A percentile compares a stretch with the other conserved stretches of the same genome.
Evolutionary conservation across 495 filamentous ascomycete species (phyloP).

Genomic region (Penicillium desertorum): DNA sequence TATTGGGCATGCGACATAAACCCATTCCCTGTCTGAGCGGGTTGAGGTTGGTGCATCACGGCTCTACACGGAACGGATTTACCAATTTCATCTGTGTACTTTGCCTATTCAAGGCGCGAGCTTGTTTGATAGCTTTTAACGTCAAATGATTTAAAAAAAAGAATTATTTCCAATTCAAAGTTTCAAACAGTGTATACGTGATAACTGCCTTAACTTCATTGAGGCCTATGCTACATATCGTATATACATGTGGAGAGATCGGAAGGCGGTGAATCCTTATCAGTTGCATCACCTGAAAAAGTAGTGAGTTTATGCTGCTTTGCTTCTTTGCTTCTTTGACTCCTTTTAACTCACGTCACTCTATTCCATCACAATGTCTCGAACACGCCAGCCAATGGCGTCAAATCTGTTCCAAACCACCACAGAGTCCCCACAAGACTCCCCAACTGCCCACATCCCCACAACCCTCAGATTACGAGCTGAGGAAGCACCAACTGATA

Average conservation of each 20-base stretch:
- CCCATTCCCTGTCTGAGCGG: slow-evolving; percentile 9
- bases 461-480: slow-evolving; percentile 39
- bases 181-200: too few relatives aligned
- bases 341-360: neutral
- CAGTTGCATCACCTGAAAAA: slow-evolving; percentile 15
- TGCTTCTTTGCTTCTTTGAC: neutral
- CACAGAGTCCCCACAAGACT: slow-evolving; percentile 19
- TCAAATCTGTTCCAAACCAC: slow-evolving; percentile 23
- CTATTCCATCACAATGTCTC: slow-evolving; percentile 29
- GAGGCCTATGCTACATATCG: too few relatives aligned
- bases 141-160: slow-evolving; percentile 5
- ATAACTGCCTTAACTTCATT: too few relatives aligned
- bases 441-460: slow-evolving; percentile 19
- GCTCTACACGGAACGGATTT: slow-evolving; percentile 4
- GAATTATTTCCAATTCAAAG: neutral
- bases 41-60: slow-evolving; percentile 5
- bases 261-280: slow-evolving; percentile 12
- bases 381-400: slow-evolving; percentile 23
- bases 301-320: neutral
- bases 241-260: neutral
- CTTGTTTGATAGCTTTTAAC: slow-evolving; percentile 5
- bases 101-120: neutral
- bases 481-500: slow-evolving; percentile 25
- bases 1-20: slow-evolving; percentile 8
- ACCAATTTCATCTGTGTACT: slow-evolving; percentile 2